These are phyloP conservation scores for Saccharata proteae DNA, from an alignment of 2,329 filamentous ascomycete genomes.

Conservation along the genomic window DNA sequence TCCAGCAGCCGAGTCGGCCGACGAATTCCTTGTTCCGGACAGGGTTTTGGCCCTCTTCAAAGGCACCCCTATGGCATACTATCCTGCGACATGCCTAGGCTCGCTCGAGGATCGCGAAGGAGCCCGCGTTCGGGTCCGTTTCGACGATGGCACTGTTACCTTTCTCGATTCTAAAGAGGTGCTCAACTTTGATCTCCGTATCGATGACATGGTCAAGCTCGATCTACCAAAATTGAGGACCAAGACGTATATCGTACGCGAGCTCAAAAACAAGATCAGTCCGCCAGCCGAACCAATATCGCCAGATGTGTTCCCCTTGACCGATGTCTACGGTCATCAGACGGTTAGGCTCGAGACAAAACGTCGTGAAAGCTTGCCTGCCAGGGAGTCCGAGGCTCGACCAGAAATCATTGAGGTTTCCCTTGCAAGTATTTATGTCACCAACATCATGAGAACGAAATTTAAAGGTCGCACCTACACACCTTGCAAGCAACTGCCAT, in stretches of 20 bases:
- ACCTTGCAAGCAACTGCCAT: conserved; percentile 4
- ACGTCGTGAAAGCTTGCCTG: conserved; percentile 25
- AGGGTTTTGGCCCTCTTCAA: conserved; percentile 49
- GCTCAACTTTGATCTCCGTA: conserved; percentile 29
- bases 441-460: conserved; percentile 29
- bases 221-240: conserved; percentile 33
- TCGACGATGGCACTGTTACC: conserved; percentile 33
- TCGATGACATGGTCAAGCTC: conserved; percentile 36
- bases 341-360: conserved; percentile 30
- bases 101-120: conserved; percentile 25
- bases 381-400: conserved; percentile 6
- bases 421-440: conserved; percentile 32
- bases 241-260: conserved; percentile 30
- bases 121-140: conserved; percentile 33
- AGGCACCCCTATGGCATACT: conserved; percentile 42
- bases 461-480: conserved; percentile 27
- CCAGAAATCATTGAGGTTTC: conserved; percentile 24
- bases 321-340: conserved; percentile 30
- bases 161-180: conserved; percentile 29
- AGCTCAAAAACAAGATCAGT: conserved; percentile 25
- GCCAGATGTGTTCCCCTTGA: conserved; percentile 21
- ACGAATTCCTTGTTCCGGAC: conserved; percentile 30
- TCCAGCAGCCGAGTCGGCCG: conserved; percentile 3
- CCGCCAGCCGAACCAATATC: conserved; percentile 9
- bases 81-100: conserved; percentile 47